A percentile compares a stretch with the other conserved stretches of the same genome.
Evolutionary conservation across 371 early-diverging fungal species (phyloP).

Genomic region (Mucor racemosus): DNA sequence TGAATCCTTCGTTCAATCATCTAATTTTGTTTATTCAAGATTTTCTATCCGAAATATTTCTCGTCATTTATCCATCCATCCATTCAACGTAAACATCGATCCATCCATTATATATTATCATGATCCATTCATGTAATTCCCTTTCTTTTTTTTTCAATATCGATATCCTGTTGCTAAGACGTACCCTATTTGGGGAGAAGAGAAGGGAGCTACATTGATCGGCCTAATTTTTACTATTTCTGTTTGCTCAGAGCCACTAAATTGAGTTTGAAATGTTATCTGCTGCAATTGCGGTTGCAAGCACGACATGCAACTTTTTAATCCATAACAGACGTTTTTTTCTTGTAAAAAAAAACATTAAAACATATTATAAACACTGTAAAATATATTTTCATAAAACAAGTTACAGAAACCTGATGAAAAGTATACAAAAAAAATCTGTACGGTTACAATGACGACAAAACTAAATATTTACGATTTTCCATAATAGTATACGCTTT

Average conservation of each 20-base stretch:
- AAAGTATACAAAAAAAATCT: too few relatives aligned
- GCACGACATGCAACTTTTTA: background rate
- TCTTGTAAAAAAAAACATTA: background rate
- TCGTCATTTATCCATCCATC: slow-evolving; percentile 8
- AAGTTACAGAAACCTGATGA: too few relatives aligned
- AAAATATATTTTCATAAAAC: too few relatives aligned
- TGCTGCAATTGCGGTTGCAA: too few relatives aligned
- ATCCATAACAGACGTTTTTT: background rate
- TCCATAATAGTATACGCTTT: too few relatives aligned
- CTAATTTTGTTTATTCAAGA: background rate
- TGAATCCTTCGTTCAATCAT: background rate
- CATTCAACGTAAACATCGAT: background rate
- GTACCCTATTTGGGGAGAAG: slow-evolving; percentile 18
- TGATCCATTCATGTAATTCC: background rate
- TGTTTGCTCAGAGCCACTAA: slow-evolving; percentile 1
- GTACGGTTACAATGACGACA: too few relatives aligned
- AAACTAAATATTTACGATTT: too few relatives aligned
- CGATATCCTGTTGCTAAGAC: slow-evolving; percentile 6
- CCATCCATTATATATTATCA: slow-evolving; percentile 9
- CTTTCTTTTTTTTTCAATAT: slow-evolving; percentile 21
- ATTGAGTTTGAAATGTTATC: background rate
- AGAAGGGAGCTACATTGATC: slow-evolving; percentile 24
- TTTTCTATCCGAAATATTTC: background rate
- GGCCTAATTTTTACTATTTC: slow-evolving; percentile 1
- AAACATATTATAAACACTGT: background rate